These are phyloP conservation scores for Dalbergia cochinchinensis DNA, from an alignment of 306 rosid genomes.

Conservation along the genomic window DNA sequence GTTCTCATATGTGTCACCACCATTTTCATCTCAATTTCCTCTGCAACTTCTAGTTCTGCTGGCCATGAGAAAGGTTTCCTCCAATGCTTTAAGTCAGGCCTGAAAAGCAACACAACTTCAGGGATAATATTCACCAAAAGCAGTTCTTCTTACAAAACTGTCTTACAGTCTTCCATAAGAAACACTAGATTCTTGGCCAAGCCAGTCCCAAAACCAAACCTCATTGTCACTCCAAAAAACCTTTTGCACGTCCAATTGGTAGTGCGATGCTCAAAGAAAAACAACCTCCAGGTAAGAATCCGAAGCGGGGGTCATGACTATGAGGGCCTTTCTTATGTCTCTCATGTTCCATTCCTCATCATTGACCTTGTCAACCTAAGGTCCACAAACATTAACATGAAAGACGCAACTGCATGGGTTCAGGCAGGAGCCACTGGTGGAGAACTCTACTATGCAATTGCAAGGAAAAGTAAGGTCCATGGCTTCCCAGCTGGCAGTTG, in stretches of 20 bases:
- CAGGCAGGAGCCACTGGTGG: constrained; percentile 32
- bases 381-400: constrained; percentile 35
- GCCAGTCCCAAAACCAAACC: constrained; percentile 56
- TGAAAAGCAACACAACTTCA: constrained; percentile 34
- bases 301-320: constrained; percentile 53
- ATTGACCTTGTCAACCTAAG: constrained; percentile 35
- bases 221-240: constrained; percentile 54
- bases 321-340: constrained; percentile 49
- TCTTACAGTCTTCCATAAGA: constrained; percentile 51
- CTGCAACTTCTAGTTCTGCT: constrained; percentile 12
- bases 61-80: constrained; percentile 27
- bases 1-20: constrained; percentile 2
- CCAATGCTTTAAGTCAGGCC: constrained; percentile 24
- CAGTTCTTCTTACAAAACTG: constrained; percentile 40
- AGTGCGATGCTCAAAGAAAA: constrained; percentile 36
- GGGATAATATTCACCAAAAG: constrained; percentile 35
- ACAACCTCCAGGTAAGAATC: constrained; percentile 17
- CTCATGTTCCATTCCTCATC: constrained; percentile 40
- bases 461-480: neutral
- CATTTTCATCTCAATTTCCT: constrained; percentile 33
- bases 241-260: constrained; percentile 42
- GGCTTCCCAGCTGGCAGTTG: constrained; percentile 43
- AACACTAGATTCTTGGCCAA: constrained; percentile 49
- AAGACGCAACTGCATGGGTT: constrained; percentile 38
- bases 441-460: constrained; percentile 33